Evolutionary conservation across 2,329 filamentous ascomycete genomes (phyloP).

Genomic region (Calonectria fujianensis): DNA sequence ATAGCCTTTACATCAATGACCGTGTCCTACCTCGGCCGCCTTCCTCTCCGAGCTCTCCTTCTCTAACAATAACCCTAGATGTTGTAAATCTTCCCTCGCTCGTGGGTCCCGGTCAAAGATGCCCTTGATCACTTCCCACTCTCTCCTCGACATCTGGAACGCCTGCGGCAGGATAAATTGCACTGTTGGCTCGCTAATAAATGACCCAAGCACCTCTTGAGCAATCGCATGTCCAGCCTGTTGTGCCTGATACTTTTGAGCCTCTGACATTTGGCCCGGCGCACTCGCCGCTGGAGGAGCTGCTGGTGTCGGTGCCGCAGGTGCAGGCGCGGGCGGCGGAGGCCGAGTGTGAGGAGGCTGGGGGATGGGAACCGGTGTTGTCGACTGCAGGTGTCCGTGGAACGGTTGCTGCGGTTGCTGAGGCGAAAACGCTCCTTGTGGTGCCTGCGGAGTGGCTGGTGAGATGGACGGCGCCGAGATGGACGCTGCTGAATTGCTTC

Average conservation of each 20-base stretch:
- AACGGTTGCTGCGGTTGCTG: slow-evolving; percentile 58
- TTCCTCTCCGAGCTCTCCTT: slow-evolving; percentile 62
- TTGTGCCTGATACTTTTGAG: slow-evolving; percentile 65
- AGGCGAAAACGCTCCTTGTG: slow-evolving; percentile 58
- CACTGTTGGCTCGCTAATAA: slow-evolving; percentile 79
- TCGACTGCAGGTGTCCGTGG: slow-evolving; percentile 58
- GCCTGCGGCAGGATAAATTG: slow-evolving; percentile 82
- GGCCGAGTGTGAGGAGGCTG: slow-evolving; percentile 57
- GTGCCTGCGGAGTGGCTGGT: slow-evolving; percentile 67
- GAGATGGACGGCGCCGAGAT: slow-evolving; percentile 71
- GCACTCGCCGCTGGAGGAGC: slow-evolving; percentile 42
- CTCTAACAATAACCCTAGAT: slow-evolving; percentile 74
- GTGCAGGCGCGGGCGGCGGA: slow-evolving; percentile 27
- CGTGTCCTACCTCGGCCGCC: slow-evolving; percentile 35
- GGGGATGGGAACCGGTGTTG: slow-evolving; percentile 61
- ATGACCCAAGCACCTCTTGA: slow-evolving; percentile 77
- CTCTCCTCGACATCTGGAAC: slow-evolving; percentile 79
- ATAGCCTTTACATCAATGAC: slow-evolving; percentile 30
- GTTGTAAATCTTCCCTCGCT: slow-evolving; percentile 77
- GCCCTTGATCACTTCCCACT: slow-evolving; percentile 83
- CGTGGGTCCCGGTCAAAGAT: slow-evolving; percentile 80
- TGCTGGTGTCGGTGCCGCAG: slow-evolving; percentile 31
- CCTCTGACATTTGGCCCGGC: slow-evolving; percentile 55
- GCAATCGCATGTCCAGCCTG: slow-evolving; percentile 75
- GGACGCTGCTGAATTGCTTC: slow-evolving; percentile 67